Evolutionary conservation across 257 asterid species (phyloP).

Genomic region (Gentiana straminea): DNA sequence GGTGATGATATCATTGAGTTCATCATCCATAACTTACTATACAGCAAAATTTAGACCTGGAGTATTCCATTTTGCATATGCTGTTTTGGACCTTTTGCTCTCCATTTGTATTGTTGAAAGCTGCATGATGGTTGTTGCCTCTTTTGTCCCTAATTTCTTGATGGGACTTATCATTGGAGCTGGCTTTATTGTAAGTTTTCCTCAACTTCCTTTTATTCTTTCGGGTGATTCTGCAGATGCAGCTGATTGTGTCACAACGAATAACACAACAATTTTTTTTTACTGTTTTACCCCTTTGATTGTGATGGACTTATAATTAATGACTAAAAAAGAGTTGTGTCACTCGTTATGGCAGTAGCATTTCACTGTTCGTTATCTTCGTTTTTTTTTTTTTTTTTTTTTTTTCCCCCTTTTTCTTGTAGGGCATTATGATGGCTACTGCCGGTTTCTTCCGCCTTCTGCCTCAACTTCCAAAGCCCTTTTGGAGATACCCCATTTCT

Average conservation of each 20-base stretch:
- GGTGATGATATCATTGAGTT: conserved; percentile 39
- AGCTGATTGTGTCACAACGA: neutral
- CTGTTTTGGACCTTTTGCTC: conserved; percentile 39
- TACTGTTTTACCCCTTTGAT: too few species aligned
- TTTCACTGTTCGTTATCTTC: too few species aligned
- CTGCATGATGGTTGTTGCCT: conserved; percentile 90
- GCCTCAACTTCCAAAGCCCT: conserved; percentile 68
- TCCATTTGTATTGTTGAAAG: conserved; percentile 76
- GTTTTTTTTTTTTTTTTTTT: too few species aligned
- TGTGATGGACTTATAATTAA: too few species aligned
- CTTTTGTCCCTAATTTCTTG: conserved; percentile 80
- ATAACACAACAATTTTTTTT: neutral
- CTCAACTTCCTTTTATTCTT: neutral
- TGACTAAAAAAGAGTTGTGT: too few species aligned
- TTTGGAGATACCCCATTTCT: conserved; percentile 88
- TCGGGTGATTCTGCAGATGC: neutral
- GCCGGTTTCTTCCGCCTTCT: conserved; percentile 85
- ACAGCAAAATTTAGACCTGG: conserved; percentile 69
- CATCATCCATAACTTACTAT: conserved; percentile 54
- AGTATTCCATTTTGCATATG: conserved; percentile 42
- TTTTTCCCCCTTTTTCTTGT: neutral
- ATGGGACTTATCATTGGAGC: conserved; percentile 77
- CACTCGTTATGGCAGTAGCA: neutral
- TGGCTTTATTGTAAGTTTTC: conserved; percentile 53
- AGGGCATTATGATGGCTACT: conserved; percentile 91